Conservation (phyloP, 805 yeast species). For the Candida schatavii region DNA sequence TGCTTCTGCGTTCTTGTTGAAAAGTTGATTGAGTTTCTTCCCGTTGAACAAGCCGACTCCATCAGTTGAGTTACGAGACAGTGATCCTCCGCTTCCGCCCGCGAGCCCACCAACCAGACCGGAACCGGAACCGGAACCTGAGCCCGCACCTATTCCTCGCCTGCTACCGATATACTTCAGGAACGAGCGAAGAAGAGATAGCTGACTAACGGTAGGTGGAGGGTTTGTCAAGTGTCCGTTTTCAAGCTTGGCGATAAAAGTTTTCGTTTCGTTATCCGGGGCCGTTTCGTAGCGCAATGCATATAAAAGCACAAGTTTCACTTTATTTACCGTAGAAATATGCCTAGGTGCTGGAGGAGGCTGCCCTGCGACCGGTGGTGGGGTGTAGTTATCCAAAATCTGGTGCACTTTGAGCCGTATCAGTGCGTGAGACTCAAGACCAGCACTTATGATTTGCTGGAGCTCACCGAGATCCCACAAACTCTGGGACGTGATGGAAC, state of each 20-base stretch:
- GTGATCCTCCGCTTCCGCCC: neutral
- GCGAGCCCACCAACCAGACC: too few species aligned
- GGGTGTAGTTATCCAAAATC: slow-evolving; percentile 38
- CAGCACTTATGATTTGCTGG: slow-evolving; percentile 79
- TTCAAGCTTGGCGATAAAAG: slow-evolving; percentile 24
- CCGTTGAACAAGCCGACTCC: slow-evolving; percentile 29
- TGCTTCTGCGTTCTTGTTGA: slow-evolving; percentile 21
- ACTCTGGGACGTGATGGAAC: slow-evolving; percentile 58
- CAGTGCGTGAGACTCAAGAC: slow-evolving; percentile 30
- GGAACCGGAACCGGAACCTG: too few species aligned
- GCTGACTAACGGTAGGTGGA: slow-evolving; percentile 32
- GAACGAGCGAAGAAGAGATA: slow-evolving; percentile 29
- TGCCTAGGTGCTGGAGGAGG: slow-evolving; percentile 19
- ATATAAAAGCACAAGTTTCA: slow-evolving; percentile 72
- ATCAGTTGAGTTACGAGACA: neutral
- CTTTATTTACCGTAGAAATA: slow-evolving; percentile 53
- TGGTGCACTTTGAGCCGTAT: slow-evolving; percentile 54
- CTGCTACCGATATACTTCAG: slow-evolving; percentile 18
- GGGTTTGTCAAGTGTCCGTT: slow-evolving; percentile 29
- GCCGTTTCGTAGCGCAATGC: slow-evolving; percentile 62
- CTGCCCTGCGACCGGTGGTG: slow-evolving; percentile 13
- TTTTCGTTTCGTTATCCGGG: slow-evolving; percentile 19
- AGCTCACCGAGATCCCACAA: slow-evolving; percentile 86
- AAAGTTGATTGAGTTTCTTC: slow-evolving; percentile 30
- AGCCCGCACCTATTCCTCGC: neutral